phyloP scores from a whole-genome alignment of 306 rosid species.

The Prunus davidiana region DNA sequence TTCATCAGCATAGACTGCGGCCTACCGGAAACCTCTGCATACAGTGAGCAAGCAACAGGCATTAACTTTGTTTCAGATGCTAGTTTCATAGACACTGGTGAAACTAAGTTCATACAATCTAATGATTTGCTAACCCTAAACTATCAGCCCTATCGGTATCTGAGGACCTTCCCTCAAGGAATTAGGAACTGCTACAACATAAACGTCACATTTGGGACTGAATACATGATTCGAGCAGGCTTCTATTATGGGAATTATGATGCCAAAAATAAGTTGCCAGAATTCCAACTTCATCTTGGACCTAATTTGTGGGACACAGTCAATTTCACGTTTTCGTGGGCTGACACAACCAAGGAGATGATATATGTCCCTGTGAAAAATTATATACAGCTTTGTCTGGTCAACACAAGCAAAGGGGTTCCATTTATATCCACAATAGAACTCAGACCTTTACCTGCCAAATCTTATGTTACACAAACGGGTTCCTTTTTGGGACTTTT shows the following conservation, averaged over 20 bases:
- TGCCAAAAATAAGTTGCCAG: constrained; percentile 9
- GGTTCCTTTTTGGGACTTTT: constrained; percentile 3
- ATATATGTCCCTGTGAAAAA: constrained; percentile 15
- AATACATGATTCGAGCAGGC: constrained; percentile 35
- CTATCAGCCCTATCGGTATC: background rate
- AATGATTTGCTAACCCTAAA: background rate
- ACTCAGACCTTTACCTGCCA: background rate
- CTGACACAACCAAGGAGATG: constrained; percentile 26
- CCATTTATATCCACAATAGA: constrained; percentile 18
- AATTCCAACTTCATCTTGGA: constrained; percentile 30
- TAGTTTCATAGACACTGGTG: constrained; percentile 16
- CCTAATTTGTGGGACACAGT: constrained; percentile 34
- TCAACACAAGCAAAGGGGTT: background rate
- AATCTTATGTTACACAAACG: background rate
- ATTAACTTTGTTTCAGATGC: constrained; percentile 21
- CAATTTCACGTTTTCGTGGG: background rate
- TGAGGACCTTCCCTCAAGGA: constrained; percentile 40
- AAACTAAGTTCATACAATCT: background rate
- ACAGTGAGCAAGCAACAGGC: constrained; percentile 3
- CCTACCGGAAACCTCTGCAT: background rate
- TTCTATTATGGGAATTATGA: constrained; percentile 46
- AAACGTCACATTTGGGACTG: constrained; percentile 9
- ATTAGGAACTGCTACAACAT: constrained; percentile 13
- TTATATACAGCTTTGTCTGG: constrained; percentile 15
- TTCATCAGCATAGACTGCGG: constrained; percentile 35